Percentiles rank a stretch among this genome's conserved stretches.
These are phyloP conservation scores for Lepiota brunneoincarnata DNA, from an alignment of 768 basidiomycete genomes.

Conservation along the genomic window DNA sequence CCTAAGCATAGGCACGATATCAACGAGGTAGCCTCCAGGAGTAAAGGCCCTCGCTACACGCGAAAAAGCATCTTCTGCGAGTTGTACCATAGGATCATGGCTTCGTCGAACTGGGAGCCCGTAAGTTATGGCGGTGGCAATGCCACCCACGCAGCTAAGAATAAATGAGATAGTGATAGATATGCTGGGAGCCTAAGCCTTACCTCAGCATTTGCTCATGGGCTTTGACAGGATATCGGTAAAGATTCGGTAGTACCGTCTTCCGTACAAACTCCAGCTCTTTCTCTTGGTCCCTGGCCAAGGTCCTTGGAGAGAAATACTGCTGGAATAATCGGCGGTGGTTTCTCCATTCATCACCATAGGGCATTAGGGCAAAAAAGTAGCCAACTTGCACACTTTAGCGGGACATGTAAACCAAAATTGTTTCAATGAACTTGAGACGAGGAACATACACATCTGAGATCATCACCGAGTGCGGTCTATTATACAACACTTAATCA, in stretches of 20 bases:
- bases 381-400: background rate
- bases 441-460: conserved; percentile 1
- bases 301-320: too few relatives aligned
- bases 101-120: background rate
- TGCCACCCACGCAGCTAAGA: background rate
- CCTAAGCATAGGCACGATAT: conserved; percentile 1
- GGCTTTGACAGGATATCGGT: background rate
- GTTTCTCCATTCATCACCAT: conserved; percentile 10
- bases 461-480: background rate
- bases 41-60: background rate
- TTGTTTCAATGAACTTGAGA: background rate
- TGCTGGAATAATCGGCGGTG: too few relatives aligned
- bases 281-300: too few relatives aligned
- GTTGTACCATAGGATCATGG: background rate
- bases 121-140: background rate
- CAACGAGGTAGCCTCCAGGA: background rate
- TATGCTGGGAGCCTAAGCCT: background rate
- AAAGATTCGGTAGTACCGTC: conserved; percentile 1
- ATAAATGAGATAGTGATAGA: background rate
- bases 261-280: background rate
- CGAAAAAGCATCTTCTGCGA: background rate
- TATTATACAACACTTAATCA: background rate
- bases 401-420: background rate
- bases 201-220: background rate
- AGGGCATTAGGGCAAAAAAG: conserved; percentile 3